phyloP scores from a whole-genome alignment of 2,329 filamentous ascomycete species.

The Phialemonium atrogriseum region DNA sequence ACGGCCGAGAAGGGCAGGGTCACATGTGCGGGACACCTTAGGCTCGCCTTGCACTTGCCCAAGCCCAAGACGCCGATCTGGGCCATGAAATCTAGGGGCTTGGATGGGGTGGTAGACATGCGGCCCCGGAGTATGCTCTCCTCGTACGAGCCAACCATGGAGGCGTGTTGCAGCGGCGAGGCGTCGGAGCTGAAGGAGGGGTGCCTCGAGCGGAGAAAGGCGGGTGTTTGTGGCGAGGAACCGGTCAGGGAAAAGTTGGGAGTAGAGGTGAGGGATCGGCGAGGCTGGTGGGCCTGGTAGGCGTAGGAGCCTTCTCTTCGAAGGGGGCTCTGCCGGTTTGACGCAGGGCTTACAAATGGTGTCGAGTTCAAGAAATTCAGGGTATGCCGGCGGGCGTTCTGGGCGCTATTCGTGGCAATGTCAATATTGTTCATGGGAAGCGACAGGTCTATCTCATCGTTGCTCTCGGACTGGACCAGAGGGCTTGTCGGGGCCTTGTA shows the following conservation, averaged over 20 bases:
- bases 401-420: constrained; percentile 28
- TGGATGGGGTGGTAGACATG: constrained; percentile 95
- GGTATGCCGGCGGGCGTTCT: constrained; percentile 56
- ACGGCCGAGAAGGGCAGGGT: constrained; percentile 88
- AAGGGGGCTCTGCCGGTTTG: constrained; percentile 28
- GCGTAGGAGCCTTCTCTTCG: constrained; percentile 54
- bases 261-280: constrained; percentile 62
- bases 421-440: constrained; percentile 43
- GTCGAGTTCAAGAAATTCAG: constrained; percentile 53
- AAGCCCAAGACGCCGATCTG: constrained; percentile 90
- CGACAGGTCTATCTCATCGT: constrained; percentile 63
- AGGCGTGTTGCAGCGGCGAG: constrained; percentile 77
- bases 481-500: constrained; percentile 89
- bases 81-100: constrained; percentile 84
- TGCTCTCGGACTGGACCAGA: constrained; percentile 79
- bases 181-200: constrained; percentile 67
- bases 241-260: constrained; percentile 32
- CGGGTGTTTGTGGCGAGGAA: constrained; percentile 41
- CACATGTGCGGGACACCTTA: constrained; percentile 84
- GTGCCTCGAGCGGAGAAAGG: constrained; percentile 46
- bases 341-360: constrained; percentile 10
- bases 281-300: constrained; percentile 72
- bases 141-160: constrained; percentile 96
- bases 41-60: constrained; percentile 76
- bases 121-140: constrained; percentile 90